A percentile compares a stretch with the other conserved stretches of the same genome.
phyloP scores from a whole-genome alignment of 495 filamentous ascomycete species.

The Neurospora sp. region DNA sequence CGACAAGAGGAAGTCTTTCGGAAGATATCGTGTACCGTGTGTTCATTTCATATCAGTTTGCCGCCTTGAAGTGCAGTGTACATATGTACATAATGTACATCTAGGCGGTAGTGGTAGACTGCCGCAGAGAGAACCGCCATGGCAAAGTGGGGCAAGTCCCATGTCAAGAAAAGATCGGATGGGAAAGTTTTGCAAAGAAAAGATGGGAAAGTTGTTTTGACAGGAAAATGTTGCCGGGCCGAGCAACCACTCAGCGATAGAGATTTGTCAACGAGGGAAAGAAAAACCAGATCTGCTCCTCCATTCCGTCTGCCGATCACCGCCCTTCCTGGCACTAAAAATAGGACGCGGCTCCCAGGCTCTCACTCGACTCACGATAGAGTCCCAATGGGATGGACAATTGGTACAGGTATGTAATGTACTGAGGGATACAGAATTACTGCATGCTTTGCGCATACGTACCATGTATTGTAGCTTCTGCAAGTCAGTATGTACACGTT shows the following conservation, averaged over 20 bases:
- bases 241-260: background rate
- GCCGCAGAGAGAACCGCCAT: background rate
- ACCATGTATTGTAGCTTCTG: background rate
- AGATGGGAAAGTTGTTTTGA: background rate
- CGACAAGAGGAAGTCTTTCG: background rate
- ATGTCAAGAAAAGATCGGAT: background rate
- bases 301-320: background rate
- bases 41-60: too few relatives aligned
- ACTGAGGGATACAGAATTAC: background rate
- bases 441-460: background rate
- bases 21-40: background rate
- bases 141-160: background rate
- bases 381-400: background rate
- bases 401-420: background rate
- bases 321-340: background rate
- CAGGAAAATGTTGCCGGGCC: background rate
- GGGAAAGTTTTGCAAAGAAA: background rate
- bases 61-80: background rate
- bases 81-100: background rate
- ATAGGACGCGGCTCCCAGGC: background rate
- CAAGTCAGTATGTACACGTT: background rate
- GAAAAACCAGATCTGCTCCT: background rate
- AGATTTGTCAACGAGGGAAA: background rate
- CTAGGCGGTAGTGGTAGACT: background rate
- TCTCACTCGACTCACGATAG: background rate